These are phyloP conservation scores for Botrytis elliptica DNA, from an alignment of 2,329 filamentous ascomycete species.

Conservation along the genomic window DNA sequence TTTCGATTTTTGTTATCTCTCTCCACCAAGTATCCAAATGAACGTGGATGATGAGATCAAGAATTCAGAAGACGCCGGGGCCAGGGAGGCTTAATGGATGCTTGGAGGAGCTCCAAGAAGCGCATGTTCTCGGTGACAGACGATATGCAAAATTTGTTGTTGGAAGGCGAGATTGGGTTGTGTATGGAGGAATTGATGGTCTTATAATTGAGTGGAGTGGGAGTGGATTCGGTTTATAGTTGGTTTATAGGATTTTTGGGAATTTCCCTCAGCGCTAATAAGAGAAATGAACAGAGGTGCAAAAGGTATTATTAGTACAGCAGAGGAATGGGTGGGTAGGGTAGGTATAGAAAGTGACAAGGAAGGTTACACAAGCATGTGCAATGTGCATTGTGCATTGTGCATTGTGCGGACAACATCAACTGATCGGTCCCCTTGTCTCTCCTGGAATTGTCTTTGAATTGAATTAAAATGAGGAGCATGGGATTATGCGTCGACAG, in stretches of 20 bases:
- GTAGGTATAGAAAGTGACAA: background rate
- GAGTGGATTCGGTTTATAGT: constrained; percentile 17
- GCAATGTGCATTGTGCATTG: background rate
- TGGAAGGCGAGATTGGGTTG: constrained; percentile 21
- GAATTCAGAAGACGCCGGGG: constrained; percentile 28
- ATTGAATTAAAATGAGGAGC: background rate
- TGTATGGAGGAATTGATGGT: constrained; percentile 17
- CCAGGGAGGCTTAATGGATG: constrained; percentile 30
- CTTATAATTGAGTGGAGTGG: constrained; percentile 22
- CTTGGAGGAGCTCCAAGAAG: constrained; percentile 26
- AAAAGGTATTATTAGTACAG: background rate
- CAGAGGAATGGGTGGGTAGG: background rate
- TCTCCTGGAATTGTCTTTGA: background rate
- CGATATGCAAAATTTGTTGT: constrained; percentile 24
- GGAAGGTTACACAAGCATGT: constrained; percentile 3
- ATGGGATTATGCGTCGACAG: background rate
- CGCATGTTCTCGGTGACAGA: constrained; percentile 36
- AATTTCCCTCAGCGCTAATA: background rate
- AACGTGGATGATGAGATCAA: constrained; percentile 7
- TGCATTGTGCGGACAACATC: background rate
- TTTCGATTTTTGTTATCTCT: background rate
- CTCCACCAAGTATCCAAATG: constrained; percentile 11
- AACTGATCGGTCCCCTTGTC: background rate
- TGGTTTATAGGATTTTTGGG: background rate
- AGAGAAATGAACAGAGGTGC: background rate